Evolutionary conservation across 108 stramenopile species (phyloP).

Genomic region (Discostella stelligeroides): DNA sequence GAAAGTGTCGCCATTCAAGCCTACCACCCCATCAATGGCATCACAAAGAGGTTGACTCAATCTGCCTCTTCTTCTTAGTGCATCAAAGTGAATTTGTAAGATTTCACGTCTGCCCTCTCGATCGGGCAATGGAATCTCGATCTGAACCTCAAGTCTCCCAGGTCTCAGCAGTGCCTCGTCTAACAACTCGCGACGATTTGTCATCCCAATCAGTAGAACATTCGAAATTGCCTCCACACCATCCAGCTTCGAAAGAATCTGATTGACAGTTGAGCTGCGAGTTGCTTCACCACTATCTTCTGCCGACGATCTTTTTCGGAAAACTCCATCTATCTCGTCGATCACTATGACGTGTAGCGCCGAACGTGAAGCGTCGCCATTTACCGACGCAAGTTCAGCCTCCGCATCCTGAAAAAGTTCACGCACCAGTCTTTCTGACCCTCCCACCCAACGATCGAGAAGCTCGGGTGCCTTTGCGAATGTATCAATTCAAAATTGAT

Average conservation of each 20-base stretch:
- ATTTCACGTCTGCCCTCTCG: constrained; percentile 69
- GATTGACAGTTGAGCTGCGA: constrained; percentile 78
- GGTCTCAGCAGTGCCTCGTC: constrained; percentile 92
- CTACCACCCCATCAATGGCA: constrained; percentile 62
- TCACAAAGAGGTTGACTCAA: constrained; percentile 64
- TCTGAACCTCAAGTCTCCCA: constrained; percentile 92
- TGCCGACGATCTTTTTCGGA: constrained; percentile 70
- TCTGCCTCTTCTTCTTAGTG: constrained; percentile 59
- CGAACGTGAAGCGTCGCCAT: constrained; percentile 69
- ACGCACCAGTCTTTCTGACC: constrained; percentile 88
- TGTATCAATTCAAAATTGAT: too few relatives aligned
- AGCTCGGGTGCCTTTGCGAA: constrained; percentile 85
- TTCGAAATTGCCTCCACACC: constrained; percentile 76
- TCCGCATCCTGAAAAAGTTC: constrained; percentile 95
- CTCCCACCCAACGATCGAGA: constrained; percentile 97
- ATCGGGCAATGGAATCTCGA: constrained; percentile 74
- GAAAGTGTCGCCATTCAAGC: neutral
- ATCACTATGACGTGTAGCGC: constrained; percentile 96
- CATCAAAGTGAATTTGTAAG: constrained; percentile 69
- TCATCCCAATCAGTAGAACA: constrained; percentile 95
- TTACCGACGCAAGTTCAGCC: constrained; percentile 74
- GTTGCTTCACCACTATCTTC: constrained; percentile 82
- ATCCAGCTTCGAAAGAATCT: constrained; percentile 82
- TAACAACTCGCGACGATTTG: constrained; percentile 92
- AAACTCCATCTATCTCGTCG: constrained; percentile 98